Evolutionary conservation across 306 rosid genomes (phyloP), one percentile per base, ranked within the genome.

Genomic region (Trichosanthes cucumerina): DNA sequence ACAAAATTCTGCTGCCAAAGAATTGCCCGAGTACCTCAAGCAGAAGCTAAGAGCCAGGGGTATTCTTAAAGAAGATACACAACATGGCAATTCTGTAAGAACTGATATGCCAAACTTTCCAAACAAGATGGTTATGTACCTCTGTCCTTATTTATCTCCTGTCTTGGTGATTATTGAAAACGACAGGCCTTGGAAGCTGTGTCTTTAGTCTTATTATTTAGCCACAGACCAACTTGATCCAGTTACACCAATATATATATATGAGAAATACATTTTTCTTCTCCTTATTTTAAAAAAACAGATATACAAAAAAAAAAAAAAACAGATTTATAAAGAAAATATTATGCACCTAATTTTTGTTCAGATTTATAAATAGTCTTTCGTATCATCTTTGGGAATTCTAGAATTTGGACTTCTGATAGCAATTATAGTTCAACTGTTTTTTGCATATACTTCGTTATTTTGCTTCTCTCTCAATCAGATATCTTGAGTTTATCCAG

Each of bases 1-100:
- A 76, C 88, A 82, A 77, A 90, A 83, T 62, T 64, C 88, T 79
- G 79, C 86, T 52, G 79, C 87, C 14, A 94, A 81, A 85, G 95
- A 86, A 80, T 85, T 94, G 91, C 91, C 98, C 0, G 95, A 92
- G 79, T 94, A 87, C 87, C 98, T 92, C 79, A 87, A 90, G 85
- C 90, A 90, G 89, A 94, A 86, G 92, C 80, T 94, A 87, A 88
- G 79, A 86, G 96, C 97, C 59, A 86, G 98, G 85, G 98, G 98
- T 68, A 90, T 94, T 83, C 92, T 94, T 66, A 88, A 87, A 82
- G 93, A 90, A 13, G 83, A 86, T 78, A 78, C 80, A 39, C 80
- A 59, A 41, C 53, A 86, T 21, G 53, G 64, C 39, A 72, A 81
- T 64, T 34, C 65, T 63, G 97, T 89, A 90, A 89, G 93, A 71